These are phyloP conservation scores for Pyrenula aspistea DNA, from an alignment of 495 filamentous ascomycete genomes.

Conservation along the genomic window DNA sequence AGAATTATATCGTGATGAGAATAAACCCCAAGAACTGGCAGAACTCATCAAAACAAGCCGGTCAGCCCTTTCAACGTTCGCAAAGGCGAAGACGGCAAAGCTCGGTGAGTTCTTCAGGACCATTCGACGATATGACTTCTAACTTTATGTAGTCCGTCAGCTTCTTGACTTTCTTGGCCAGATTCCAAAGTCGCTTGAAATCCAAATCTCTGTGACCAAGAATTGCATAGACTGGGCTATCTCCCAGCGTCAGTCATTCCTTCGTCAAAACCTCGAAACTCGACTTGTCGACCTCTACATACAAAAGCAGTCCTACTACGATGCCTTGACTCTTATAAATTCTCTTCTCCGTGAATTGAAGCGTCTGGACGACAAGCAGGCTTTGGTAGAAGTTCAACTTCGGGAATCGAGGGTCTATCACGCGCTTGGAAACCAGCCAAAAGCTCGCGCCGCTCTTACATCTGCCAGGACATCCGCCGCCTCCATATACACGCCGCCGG, in stretches of 20 bases:
- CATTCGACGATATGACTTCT: not conserved
- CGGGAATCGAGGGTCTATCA: slow-evolving; percentile 96
- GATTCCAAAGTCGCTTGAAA: slow-evolving; percentile 86
- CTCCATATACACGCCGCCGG: slow-evolving; percentile 90
- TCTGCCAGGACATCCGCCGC: slow-evolving; percentile 89
- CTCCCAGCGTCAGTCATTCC: slow-evolving; percentile 81
- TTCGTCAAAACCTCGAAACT: slow-evolving; percentile 95
- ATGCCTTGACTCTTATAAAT: slow-evolving; percentile 94
- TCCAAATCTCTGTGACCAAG: slow-evolving; percentile 85
- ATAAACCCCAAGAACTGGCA: slow-evolving; percentile 78
- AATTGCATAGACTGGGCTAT: slow-evolving; percentile 99
- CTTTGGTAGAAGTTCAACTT: slow-evolving; percentile 96
- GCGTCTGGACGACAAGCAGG: slow-evolving; percentile 94
- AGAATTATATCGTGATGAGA: slow-evolving; percentile 83
- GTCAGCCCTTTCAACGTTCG: slow-evolving; percentile 84
- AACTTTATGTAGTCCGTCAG: slow-evolving; percentile 64
- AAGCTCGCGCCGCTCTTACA: slow-evolving; percentile 89
- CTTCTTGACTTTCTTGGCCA: slow-evolving; percentile 89
- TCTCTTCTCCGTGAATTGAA: slow-evolving; percentile 89
- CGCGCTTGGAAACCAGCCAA: slow-evolving; percentile 90
- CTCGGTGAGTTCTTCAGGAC: slow-evolving; percentile 50
- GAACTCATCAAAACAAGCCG: slow-evolving; percentile 84
- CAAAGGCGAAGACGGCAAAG: slow-evolving; percentile 98
- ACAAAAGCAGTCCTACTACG: slow-evolving; percentile 92
- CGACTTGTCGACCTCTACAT: slow-evolving; percentile 89